Conservation (phyloP, 208 protist genomes). For the Acanthamoeba culbertsoni region DNA sequence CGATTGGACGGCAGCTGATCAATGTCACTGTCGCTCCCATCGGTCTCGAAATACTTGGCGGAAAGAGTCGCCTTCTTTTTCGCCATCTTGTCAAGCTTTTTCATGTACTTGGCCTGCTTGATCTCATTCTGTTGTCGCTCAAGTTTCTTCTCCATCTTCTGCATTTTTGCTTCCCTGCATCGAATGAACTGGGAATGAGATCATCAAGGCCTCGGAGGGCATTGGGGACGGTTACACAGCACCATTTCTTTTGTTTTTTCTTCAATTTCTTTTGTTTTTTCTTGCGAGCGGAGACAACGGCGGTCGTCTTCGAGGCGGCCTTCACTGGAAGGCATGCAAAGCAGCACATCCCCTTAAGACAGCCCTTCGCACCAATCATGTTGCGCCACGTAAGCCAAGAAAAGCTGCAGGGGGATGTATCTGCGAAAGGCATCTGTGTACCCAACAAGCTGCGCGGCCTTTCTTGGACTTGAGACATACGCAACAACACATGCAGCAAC, state of each 20-base stretch:
- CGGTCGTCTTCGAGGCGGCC: background rate
- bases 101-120: background rate
- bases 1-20: background rate
- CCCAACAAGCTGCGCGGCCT: background rate
- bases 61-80: background rate
- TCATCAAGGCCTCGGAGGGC: background rate
- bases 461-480: slow-evolving; percentile 10
- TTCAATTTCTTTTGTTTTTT: background rate
- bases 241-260: background rate
- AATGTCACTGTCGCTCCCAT: background rate
- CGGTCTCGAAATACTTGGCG: background rate
- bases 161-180: background rate
- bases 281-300: background rate
- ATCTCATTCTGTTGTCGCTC: background rate
- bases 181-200: background rate
- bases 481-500: slow-evolving; percentile 26
- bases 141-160: background rate
- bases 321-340: background rate
- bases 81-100: background rate
- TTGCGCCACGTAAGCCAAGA: background rate
- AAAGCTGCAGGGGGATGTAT: background rate
- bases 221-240: background rate
- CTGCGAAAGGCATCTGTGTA: background rate
- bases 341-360: background rate
- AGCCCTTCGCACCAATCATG: background rate